Evolutionary conservation across 495 filamentous ascomycete species (phyloP), one percentile per base, ranked within the genome.

Genomic region (Tricharina praecox): DNA sequence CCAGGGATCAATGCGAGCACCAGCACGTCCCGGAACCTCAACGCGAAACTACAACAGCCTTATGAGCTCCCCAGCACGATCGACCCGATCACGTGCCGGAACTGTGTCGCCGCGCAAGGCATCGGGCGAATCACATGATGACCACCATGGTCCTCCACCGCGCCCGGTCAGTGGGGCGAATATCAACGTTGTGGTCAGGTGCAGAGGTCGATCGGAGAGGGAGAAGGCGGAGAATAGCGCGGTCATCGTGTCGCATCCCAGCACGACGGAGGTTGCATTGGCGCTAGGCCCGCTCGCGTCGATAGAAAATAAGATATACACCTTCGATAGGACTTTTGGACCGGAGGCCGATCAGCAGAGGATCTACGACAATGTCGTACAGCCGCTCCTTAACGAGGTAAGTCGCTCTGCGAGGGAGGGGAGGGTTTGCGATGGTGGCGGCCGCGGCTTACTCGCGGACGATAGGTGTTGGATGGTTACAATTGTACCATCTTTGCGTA

Each of bases 401-500:
- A 53, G 71, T 58, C 19, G 1, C 25, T 48, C 15, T 46, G 24
- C 20, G 13, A n/a, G n/a, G n/a, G n/a, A n/a, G n/a, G 24, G 33
- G 19, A 23, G 19, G 16, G 15, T n/a, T 24, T 26, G 8, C 23
- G 20, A 26, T 11, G 30, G 39, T 48, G 34, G 50, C 23, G 23
- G 8, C 35, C 15, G 4, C 1, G 40, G 23, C 3, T 43, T 55
- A 23, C 23, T 46, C 11, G 15, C 8, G 1, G 3, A 15, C 13
- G 16, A 28, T n/a, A 95, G 86, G 94, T 96, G 75, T 73, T 97
- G 19, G 71, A 75, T 21, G 90, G 90, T n/a, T 96, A 82, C 65
- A 97, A 97, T 62, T 97, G 90, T 62, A 97, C 90, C 5, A 93
- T 97, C 47, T 97, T 97, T 60, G 90, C 90, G 38, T 97, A 97